Evolutionary conservation across 2,329 filamentous ascomycete genomes (phyloP), one percentile per base, ranked within the genome.

Genomic region (Trichoderma polysporum): DNA sequence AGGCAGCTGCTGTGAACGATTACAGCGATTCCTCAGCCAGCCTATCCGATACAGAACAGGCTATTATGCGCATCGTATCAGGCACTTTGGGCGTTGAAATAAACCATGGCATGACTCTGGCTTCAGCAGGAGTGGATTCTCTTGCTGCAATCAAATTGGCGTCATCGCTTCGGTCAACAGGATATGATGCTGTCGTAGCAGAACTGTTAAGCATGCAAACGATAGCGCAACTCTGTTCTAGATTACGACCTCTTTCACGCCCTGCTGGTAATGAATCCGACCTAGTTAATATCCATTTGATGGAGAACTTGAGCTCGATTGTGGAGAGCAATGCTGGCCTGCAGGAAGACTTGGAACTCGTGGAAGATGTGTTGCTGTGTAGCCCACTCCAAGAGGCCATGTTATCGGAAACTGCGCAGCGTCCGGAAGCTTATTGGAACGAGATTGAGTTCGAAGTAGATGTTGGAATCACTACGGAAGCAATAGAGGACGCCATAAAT

Each of bases 331-430:
- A 71, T 33, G 25, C 71, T 8, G 62, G 35, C 9, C 27, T 72
- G 8, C 49, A 68, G 5, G 56, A 56, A 45, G 67, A 76, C 8
- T 45, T 70, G 9, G 68, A 72, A 2, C 65, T 76, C 2, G 69
- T 82, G 10, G 77, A 82, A 37, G 76, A 80, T 27, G 72, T 89
- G n/a, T 74, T 84, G 19, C 84, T 84, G 4, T 95, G 92, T 75
- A 94, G 89, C 4, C 84, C 88, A 15, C 81, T 95, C 10, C 94
- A 97, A 72, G 80, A 85, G 19, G 89, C 92, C 1, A 96, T 97
- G 92, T 82, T 97, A 17, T 83, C 86, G 0, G 92, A 97, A 78
- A 94, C 92, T 0, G 77, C 83, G 2, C 82, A 80, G 19, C 81
- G 89, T 68, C 70, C 82, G 2, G 79, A 78, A 54, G 83, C 89